Evolutionary conservation across 306 rosid genomes (phyloP), one percentile per base, ranked within the genome.

Genomic region (Oemleria cerasiformis): DNA sequence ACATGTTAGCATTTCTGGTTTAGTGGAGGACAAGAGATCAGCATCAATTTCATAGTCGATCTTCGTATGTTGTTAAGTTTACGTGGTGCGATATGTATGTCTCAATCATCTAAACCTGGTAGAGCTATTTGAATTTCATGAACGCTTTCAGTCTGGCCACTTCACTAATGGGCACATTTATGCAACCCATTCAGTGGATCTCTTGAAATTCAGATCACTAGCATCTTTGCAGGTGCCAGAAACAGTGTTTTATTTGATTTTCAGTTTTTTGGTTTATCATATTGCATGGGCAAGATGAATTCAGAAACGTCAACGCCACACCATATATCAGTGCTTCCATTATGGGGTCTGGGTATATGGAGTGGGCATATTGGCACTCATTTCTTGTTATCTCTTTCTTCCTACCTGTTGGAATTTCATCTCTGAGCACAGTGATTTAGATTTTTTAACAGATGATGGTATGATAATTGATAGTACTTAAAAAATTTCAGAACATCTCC

Each of bases 341-440:
- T 69, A 40, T 68, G 74, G 74, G 73, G 78, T 81, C 63, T 77
- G 60, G 73, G 61, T 51, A n/a, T 36, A 21, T 43, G 25, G 63
- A 69, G 74, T 67, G 43, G 70, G 11, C 65, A 74, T 34, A 74
- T 34, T 50, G 65, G 64, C 78, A 77, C 66, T 69, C 76, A 6
- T 13, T 15, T 69, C 51, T 54, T 67, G 53, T 25, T 36, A 53
- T 65, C 66, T 59, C 23, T 71, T 20, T 25, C n/a, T 38, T 47
- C 47, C 64, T 30, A 42, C 21, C 30, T 10, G 21, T 61, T 58
- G 68, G 23, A 16, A 16, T 54, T 63, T 40, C 43, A 65, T 17
- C 25, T 36, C 40, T 47, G 48, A 51, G 56, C 40, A 41, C 66
- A 65, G 15, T 61, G 47, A 45, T 42, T 12, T 47, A 8, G 39